Evolutionary conservation across 306 rosid species (phyloP), one percentile per base, ranked within the genome.

Genomic region (Carpinus fangiana): DNA sequence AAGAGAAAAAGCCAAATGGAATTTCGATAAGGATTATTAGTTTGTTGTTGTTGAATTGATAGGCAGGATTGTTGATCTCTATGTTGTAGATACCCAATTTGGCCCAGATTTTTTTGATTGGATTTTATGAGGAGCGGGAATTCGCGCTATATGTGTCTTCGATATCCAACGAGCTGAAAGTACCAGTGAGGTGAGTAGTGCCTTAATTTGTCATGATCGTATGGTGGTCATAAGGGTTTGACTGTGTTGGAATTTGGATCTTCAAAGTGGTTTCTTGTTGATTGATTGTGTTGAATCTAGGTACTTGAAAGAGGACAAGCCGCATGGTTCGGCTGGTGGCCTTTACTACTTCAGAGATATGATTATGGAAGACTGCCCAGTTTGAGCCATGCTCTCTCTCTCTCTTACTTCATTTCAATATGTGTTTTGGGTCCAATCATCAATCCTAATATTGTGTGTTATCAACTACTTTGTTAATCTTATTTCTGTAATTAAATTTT

Each of bases 301-400:
- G 85, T 95, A 95, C 85, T 90, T 95, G 89, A 95, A 86, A 82
- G 99, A 95, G 86, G 99, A 95, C 74, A 91, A 95, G 75, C 99
- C 99, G 2, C 99, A 93, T 74, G 99, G 98, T 69, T 95, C 98
- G 5, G 98, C 99, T 0, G 98, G 98, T 64, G 97, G 97, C 60
- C 88, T 95, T 64, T 83, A 90, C 81, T 91, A 88, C 91, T 91
- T 85, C 80, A 86, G 89, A 85, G 97, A 95, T 84, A 76, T 84
- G 78, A 93, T 95, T 81, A 88, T 93, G 99, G 99, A 93, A 85
- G 99, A 93, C 64, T 72, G 64, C 80, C 99, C 99, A 61, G 99
- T 95, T 86, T 81, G 77, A 75, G 86, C 43, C 60, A 76, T 70
- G 16, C 41, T 41, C 71, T 59, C 9, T 48, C 34, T 73, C 50